Base-by-base conservation (phyloP, 78 protist species). In the Cyanophora paradoxa region DNA sequence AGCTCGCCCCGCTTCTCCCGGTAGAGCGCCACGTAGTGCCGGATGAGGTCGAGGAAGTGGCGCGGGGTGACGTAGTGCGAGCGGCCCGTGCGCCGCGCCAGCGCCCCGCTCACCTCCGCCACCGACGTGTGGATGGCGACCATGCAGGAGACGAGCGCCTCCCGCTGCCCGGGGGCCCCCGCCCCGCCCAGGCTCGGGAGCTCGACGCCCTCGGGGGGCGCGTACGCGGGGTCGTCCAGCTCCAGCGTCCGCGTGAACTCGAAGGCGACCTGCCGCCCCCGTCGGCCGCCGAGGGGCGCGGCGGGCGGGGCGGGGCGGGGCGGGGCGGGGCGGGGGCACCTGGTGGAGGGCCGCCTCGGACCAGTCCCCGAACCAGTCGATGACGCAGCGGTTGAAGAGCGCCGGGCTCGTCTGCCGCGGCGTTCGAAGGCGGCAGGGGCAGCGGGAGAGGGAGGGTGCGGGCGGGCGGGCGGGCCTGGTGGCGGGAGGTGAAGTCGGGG, bases 301-400 rank as follows among this genome's bases (percentile, higher is more conserved):
- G 14, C 48, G 20, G 6, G 11, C 41, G 3, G 3, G 44, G 44
- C 13, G 40, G 7, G 8, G 3, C 48, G 7, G 3, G 33, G 17
- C 57, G 36, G 31, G 57, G 17, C 5, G 3, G 2, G 28, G 26
- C 14, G 7, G 33, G 28, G 62, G 3, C 24, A 94, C 96, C 71
- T 90, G 95, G 82, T 79, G 70, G 22, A 90, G 66, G 4, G 98
- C 95, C 28, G 72, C 75, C 20, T 67, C 75, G 20, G 89, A 68
- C 99, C 99, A 96, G 40, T 91, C 95, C 26, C 97, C 97, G 54
- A 93, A 92, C 97, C 97, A 94, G 79, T 96, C 96, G 56, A 96
- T 62, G 34, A 92, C 94, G 72, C 99, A 96, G 41, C 97, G 90
- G 80, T 94, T 94, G 92, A 92, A 94, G 46, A 96, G 92, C 26